These are phyloP conservation scores for Phytophthora tubulina DNA, from an alignment of 352 stramenopile species.

Conservation along the genomic window DNA sequence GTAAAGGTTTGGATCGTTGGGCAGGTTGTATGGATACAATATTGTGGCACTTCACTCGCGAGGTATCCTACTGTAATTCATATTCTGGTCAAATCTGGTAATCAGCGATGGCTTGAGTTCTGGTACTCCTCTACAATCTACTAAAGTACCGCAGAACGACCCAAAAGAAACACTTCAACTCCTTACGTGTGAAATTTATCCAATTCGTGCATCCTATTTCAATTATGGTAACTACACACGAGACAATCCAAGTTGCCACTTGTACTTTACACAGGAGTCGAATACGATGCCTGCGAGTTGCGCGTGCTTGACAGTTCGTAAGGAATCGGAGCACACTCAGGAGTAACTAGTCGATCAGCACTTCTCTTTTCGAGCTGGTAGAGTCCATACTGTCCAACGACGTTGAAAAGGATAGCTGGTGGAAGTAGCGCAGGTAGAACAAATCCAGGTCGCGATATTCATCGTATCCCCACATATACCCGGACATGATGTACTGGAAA, in stretches of 20 bases:
- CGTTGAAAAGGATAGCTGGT: constrained; percentile 8
- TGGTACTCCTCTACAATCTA: too few relatives aligned
- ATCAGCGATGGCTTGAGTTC: too few relatives aligned
- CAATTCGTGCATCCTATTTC: not conserved
- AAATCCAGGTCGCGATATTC: constrained; percentile 8
- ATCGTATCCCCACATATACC: constrained; percentile 16
- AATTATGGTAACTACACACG: not conserved
- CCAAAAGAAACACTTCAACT: too few relatives aligned
- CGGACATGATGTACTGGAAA: constrained; percentile 8
- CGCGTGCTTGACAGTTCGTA: constrained; percentile 1
- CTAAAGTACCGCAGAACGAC: too few relatives aligned
- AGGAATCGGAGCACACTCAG: not conserved
- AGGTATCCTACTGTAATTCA: too few relatives aligned
- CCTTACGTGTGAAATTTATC: too few relatives aligned
- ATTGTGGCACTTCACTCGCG: too few relatives aligned
- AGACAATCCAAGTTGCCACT: not conserved
- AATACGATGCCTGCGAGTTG: not conserved
- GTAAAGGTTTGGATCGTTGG: too few relatives aligned
- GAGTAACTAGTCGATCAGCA: not conserved
- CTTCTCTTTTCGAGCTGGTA: constrained; percentile 7
- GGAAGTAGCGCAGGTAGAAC: constrained; percentile 11
- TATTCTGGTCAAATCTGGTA: too few relatives aligned
- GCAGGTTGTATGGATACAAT: too few relatives aligned
- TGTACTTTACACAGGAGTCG: not conserved
- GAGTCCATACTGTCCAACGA: constrained; percentile 7